Percentiles rank a stretch among this genome's conserved stretches.
phyloP scores from a whole-genome alignment of 2,329 filamentous ascomycete species.

The Fusarium caatingaense region DNA sequence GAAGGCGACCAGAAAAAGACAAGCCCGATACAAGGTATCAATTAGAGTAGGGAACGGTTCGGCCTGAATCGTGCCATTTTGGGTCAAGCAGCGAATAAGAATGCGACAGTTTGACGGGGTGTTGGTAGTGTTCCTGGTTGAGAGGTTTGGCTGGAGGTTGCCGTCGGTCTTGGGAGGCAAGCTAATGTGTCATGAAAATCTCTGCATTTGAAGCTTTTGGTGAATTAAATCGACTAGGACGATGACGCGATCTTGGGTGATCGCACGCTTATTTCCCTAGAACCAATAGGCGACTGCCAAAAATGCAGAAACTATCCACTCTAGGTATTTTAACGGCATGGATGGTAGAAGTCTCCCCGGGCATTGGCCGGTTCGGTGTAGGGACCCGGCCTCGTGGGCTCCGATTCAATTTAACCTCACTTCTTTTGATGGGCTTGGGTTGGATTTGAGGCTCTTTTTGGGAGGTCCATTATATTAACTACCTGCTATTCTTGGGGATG shows the following conservation, averaged over 20 bases:
- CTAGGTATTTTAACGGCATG: conserved; percentile 23
- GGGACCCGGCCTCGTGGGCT: conserved; percentile 23
- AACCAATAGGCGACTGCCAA: conserved; percentile 23
- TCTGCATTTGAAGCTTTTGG: conserved; percentile 20
- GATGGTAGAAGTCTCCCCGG: conserved; percentile 16
- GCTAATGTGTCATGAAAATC: conserved; percentile 42
- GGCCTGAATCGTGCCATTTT: conserved; percentile 37
- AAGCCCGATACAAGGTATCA: neutral
- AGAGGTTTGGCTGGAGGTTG: neutral
- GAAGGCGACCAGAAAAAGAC: conserved; percentile 41
- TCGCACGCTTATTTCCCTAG: conserved; percentile 22
- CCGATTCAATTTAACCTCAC: conserved; percentile 7
- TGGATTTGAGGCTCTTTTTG: conserved; percentile 8
- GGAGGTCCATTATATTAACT: conserved; percentile 18
- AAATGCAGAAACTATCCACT: conserved; percentile 27
- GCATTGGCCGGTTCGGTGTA: conserved; percentile 22
- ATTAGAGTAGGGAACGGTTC: conserved; percentile 16
- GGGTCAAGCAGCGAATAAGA: conserved; percentile 33
- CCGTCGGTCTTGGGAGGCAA: conserved; percentile 1
- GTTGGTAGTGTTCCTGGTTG: neutral
- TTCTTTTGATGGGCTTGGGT: neutral
- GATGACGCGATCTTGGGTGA: conserved; percentile 49
- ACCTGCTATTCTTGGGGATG: conserved; percentile 16
- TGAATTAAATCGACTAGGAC: conserved; percentile 37
- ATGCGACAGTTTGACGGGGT: neutral